These are phyloP conservation scores for Globisporangium solare DNA, from an alignment of 352 stramenopile genomes.

Conservation along the genomic window DNA sequence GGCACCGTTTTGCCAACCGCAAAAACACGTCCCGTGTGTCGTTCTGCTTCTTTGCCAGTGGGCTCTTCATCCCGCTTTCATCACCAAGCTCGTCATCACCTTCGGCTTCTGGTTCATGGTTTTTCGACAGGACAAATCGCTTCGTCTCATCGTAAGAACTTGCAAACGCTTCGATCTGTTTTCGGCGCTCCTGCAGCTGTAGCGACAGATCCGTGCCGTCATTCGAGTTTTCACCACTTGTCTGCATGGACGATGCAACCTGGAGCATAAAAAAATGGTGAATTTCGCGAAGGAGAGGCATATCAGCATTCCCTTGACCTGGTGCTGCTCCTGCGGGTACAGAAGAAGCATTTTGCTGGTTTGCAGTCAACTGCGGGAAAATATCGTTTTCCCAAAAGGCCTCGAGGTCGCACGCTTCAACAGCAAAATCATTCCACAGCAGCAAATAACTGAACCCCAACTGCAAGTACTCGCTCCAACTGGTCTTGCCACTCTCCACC, in stretches of 20 bases:
- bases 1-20: conserved; percentile 38
- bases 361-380: conserved; percentile 11
- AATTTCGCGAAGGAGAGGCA: conserved; percentile 20
- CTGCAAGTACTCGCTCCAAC: conserved; percentile 27
- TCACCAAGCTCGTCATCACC: conserved; percentile 1
- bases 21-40: conserved; percentile 14
- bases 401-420: conserved; percentile 23
- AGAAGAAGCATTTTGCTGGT: not conserved
- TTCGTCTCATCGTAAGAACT: conserved; percentile 11
- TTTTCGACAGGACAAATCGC: conserved; percentile 10
- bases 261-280: conserved; percentile 49
- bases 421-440: conserved; percentile 26
- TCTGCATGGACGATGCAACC: conserved; percentile 12
- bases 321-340: not conserved
- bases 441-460: conserved; percentile 44
- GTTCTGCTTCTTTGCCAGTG: not conserved
- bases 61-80: not conserved
- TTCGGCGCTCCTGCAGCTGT: not conserved
- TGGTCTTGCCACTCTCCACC: not conserved
- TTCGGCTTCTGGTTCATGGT: conserved; percentile 7
- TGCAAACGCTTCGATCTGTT: conserved; percentile 2
- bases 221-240: not conserved
- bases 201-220: not conserved
- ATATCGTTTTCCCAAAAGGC: conserved; percentile 38
- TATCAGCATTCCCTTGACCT: not conserved